These are phyloP conservation scores for Flaveria trinervia DNA, from an alignment of 129 eudicot species.

Conservation along the genomic window DNA sequence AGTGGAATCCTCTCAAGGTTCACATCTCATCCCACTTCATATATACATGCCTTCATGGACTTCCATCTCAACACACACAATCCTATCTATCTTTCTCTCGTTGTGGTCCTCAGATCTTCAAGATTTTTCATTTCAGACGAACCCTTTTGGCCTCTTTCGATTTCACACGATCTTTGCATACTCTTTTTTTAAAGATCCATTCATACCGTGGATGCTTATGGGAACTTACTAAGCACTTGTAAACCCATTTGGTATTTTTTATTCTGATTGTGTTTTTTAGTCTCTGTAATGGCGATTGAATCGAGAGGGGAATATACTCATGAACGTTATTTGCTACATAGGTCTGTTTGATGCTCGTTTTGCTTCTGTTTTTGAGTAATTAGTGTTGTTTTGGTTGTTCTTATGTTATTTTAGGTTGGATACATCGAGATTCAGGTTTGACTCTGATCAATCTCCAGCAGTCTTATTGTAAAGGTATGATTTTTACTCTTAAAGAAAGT, in stretches of 20 bases:
- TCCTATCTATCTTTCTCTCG: conserved; percentile 30
- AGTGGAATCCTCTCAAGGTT: conserved; percentile 13
- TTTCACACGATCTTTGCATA: conserved; percentile 8
- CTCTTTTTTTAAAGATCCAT: conserved; percentile 23
- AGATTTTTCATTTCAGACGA: conserved; percentile 22
- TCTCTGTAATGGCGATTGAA: conserved; percentile 10
- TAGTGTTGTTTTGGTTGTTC: background rate
- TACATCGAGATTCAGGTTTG: conserved; percentile 15
- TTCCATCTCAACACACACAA: conserved; percentile 38
- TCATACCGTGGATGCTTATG: conserved; percentile 21
- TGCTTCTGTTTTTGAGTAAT: background rate
- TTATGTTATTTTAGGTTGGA: conserved; percentile 3
- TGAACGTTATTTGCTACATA: conserved; percentile 6
- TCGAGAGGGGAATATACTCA: conserved; percentile 14
- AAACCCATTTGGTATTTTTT: conserved; percentile 37
- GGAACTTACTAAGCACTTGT: conserved; percentile 16
- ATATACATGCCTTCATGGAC: background rate
- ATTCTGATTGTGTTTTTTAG: background rate
- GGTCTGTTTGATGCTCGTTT: conserved; percentile 5
- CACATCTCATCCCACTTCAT: conserved; percentile 26
- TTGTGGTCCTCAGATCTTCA: conserved; percentile 47
- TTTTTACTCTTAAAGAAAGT: conserved; percentile 10
- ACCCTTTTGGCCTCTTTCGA: conserved; percentile 24
- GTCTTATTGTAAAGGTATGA: conserved; percentile 40
- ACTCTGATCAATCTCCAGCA: conserved; percentile 27